phyloP scores from a whole-genome alignment of 129 eudicot genomes.

The Ambrosia trifida region DNA sequence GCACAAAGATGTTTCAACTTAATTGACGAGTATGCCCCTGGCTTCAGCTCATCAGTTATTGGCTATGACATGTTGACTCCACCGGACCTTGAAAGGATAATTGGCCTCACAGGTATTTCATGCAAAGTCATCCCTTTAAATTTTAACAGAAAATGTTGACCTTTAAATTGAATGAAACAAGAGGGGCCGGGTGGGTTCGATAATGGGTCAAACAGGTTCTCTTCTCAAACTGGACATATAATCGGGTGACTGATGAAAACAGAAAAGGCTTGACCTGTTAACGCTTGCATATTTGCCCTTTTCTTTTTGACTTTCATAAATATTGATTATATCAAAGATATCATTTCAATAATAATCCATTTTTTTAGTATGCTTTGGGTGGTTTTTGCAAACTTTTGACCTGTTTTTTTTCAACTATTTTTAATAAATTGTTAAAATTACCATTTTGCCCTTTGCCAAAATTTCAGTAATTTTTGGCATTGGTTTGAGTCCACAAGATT shows the following conservation, averaged over 20 bases:
- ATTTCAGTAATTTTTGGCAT: not conserved
- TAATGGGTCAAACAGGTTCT: not conserved
- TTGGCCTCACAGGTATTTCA: slow-evolving; percentile 85
- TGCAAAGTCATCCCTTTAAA: slow-evolving; percentile 5
- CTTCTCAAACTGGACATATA: not conserved
- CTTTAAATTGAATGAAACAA: not conserved
- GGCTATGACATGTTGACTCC: slow-evolving; percentile 99
- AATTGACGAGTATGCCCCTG: slow-evolving; percentile 96
- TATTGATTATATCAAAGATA: not conserved
- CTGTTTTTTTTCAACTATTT: not conserved
- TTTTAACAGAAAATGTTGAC: not conserved
- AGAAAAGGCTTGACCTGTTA: not conserved
- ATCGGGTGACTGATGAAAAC: not conserved
- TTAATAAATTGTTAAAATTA: not conserved
- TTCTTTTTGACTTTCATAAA: not conserved
- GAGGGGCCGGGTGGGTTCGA: not conserved
- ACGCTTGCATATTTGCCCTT: not conserved
- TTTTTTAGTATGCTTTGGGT: not conserved
- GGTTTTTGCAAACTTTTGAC: not conserved
- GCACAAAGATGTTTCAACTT: slow-evolving; percentile 76
- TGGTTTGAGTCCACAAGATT: slow-evolving; percentile 6
- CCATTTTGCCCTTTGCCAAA: not conserved
- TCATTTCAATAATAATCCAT: not conserved
- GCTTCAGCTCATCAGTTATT: slow-evolving; percentile 87
- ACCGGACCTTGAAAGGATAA: slow-evolving; percentile 92